Percentiles rank a stretch among this genome's conserved stretches.
phyloP scores from a whole-genome alignment of 2,329 filamentous ascomycete species.

The Penicillium sp. region DNA sequence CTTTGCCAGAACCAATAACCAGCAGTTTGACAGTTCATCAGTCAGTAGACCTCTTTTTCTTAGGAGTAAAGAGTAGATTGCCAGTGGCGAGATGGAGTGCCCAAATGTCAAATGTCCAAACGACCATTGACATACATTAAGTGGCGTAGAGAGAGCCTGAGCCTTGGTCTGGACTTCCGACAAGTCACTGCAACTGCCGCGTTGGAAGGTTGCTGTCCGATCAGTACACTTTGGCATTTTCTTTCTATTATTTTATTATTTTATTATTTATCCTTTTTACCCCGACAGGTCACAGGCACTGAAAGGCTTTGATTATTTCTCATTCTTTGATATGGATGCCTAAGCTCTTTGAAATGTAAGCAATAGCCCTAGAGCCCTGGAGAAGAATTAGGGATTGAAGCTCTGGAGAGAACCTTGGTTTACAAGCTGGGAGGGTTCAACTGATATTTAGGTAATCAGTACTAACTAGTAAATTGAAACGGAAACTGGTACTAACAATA shows the following conservation, averaged over 20 bases:
- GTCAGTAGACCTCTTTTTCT: slow-evolving; percentile 20
- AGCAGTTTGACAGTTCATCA: slow-evolving; percentile 26
- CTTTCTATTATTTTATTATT: background rate
- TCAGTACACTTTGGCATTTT: slow-evolving; percentile 3
- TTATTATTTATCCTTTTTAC: background rate
- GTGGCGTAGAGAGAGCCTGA: slow-evolving; percentile 10
- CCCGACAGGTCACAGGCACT: slow-evolving; percentile 18
- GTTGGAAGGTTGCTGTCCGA: background rate
- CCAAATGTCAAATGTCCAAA: slow-evolving; percentile 12
- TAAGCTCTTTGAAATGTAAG: background rate
- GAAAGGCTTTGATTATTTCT: slow-evolving; percentile 7
- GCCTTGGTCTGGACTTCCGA: slow-evolving; percentile 9
- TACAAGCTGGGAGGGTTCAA: background rate
- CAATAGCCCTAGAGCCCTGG: background rate
- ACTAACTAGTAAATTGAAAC: background rate
- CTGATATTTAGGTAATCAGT: slow-evolving; percentile 5
- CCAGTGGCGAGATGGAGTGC: slow-evolving; percentile 14
- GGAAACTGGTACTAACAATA: slow-evolving; percentile 32
- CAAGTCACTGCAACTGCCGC: slow-evolving; percentile 8
- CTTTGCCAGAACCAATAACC: slow-evolving; percentile 20
- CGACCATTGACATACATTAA: slow-evolving; percentile 13
- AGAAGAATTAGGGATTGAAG: background rate
- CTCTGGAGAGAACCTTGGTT: background rate
- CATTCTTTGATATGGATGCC: background rate
- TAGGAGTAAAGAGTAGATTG: slow-evolving; percentile 2